These are phyloP conservation scores for Pseudotsuga menziesii DNA, from an alignment of 75 land plant genomes.

Conservation along the genomic window DNA sequence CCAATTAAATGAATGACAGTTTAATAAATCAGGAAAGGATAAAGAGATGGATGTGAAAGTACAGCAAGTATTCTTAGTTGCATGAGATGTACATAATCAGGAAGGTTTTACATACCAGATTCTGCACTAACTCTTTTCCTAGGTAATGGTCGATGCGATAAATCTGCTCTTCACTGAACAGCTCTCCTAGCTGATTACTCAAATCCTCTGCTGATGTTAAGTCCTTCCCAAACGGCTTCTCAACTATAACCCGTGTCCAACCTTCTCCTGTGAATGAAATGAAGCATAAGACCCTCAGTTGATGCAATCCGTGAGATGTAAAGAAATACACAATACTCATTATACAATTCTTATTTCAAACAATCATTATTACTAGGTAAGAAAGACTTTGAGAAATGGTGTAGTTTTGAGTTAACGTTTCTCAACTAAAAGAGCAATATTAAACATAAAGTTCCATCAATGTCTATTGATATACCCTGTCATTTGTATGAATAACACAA, in stretches of 20 bases:
- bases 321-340: not conserved
- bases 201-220: constrained; percentile 70
- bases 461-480: not conserved
- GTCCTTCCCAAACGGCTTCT: constrained; percentile 98
- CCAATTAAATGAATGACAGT: constrained; percentile 2
- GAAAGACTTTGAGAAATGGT: not conserved
- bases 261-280: constrained; percentile 50
- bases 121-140: constrained; percentile 95
- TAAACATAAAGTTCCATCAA: not conserved
- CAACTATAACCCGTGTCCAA: constrained; percentile 92
- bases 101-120: constrained; percentile 45
- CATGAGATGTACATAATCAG: not conserved
- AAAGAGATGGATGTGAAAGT: not conserved
- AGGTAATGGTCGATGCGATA: constrained; percentile 97
- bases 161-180: constrained; percentile 82
- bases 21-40: not conserved
- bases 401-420: not conserved
- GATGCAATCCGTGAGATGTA: not conserved
- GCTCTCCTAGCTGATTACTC: constrained; percentile 79
- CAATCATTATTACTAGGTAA: not conserved
- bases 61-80: not conserved
- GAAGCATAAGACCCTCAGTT: not conserved
- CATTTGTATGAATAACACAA: not conserved
- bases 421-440: not conserved
- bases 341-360: not conserved